Base-by-base conservation (phyloP, 495 filamentous ascomycete genomes). In the Chlorociboria aeruginascens region DNA sequence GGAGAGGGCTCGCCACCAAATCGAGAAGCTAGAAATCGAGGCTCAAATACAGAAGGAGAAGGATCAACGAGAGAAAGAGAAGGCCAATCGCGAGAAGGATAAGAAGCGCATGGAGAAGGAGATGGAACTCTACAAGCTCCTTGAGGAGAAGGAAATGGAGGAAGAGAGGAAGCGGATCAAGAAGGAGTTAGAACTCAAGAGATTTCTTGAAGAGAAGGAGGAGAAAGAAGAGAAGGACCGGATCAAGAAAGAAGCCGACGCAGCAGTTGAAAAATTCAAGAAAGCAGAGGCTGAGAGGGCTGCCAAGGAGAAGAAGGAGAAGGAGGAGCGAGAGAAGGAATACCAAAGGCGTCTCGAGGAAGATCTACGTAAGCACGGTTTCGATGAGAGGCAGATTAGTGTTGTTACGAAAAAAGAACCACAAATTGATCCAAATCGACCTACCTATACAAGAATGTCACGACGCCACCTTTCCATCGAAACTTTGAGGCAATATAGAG, bases 391-490 rank as follows among this genome's bases (percentile, higher is more conserved):
- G 53, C 66, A 69, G 33, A 78, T 78, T 48, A 63, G 63, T 37
- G 71, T 68, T 39, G 70, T 76, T 36, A 48, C 73, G 6, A 71
- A 71, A 50, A 71, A 71, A 32, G 62, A 76, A 53, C 72, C 70
- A 57, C 58, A 39, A 3, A 28, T 54, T 14, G 51, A 54, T 33
- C 47, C 55, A 16, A 50, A 61, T 14, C 65, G 67, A 8, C 71
- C 71, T 4, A 72, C 73, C 0, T 79, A 74, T 56, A 78, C 74
- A 7, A 69, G 72, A 50, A 76, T 79, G 73, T 66, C 73, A 1
- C 63, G 74, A 36, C 63, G 63, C 40, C 68, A 79, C 59, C 62
- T 79, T 17, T 77, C 75, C 20, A 64, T 79, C 46, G 72, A 76
- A 57, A 79, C 75, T 8, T 53, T 79, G 34, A 56, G 63, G 30